These are phyloP conservation scores for Tolypocladium endophyticum DNA, from an alignment of 2,329 filamentous ascomycete species.

Conservation along the genomic window DNA sequence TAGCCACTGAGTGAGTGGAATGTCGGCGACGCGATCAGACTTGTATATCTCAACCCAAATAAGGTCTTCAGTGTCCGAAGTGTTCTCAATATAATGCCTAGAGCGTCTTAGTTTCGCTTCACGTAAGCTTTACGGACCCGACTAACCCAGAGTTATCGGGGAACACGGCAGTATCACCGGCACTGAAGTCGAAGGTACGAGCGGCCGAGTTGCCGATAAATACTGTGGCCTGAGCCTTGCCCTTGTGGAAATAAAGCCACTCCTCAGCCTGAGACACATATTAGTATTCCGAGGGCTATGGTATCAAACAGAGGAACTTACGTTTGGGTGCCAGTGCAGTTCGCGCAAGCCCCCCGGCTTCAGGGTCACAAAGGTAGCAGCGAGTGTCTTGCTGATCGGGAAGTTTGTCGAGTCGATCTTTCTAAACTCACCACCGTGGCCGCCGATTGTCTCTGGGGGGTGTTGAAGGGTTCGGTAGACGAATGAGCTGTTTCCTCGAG, in stretches of 20 bases:
- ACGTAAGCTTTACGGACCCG: not conserved
- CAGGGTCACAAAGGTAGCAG: slow-evolving; percentile 52
- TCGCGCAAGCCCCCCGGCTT: slow-evolving; percentile 54
- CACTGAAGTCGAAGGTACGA: slow-evolving; percentile 55
- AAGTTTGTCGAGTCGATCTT: slow-evolving; percentile 60
- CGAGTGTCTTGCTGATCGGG: slow-evolving; percentile 54
- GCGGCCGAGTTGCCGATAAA: slow-evolving; percentile 52
- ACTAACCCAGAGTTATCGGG: slow-evolving; percentile 50
- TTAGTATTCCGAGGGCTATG: too few species aligned
- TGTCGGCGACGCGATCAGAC: slow-evolving; percentile 54
- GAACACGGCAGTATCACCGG: slow-evolving; percentile 59
- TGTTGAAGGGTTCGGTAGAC: slow-evolving; percentile 51
- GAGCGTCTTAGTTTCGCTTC: not conserved
- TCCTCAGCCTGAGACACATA: slow-evolving; percentile 59
- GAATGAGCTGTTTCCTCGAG: slow-evolving; percentile 49
- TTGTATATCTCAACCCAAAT: slow-evolving; percentile 63
- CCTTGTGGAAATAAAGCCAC: slow-evolving; percentile 62
- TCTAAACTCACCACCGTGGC: slow-evolving; percentile 49
- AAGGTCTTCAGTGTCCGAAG: slow-evolving; percentile 50
- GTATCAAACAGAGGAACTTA: too few species aligned
- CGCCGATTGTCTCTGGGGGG: slow-evolving; percentile 44
- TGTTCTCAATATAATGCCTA: slow-evolving; percentile 61
- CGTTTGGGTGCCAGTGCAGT: slow-evolving; percentile 61
- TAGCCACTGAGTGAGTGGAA: slow-evolving; percentile 58
- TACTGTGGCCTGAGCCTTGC: slow-evolving; percentile 49